Conservation (phyloP, 2,329 filamentous ascomycete species). For the Neonectria faginata region DNA sequence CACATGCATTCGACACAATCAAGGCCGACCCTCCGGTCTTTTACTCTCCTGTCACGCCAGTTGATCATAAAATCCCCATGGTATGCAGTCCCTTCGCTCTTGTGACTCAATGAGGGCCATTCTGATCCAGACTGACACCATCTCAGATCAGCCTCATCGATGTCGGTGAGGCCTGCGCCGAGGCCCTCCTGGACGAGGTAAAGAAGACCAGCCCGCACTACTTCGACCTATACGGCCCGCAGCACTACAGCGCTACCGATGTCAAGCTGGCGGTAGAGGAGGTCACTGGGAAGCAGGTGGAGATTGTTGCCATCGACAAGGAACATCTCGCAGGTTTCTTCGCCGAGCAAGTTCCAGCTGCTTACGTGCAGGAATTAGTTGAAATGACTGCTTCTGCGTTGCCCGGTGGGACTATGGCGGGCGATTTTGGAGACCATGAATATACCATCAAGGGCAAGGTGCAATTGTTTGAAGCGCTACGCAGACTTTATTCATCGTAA, state of each 20-base stretch:
- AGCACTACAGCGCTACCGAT: conserved; percentile 45
- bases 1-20: conserved; percentile 33
- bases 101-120: background rate
- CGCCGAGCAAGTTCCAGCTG: conserved; percentile 36
- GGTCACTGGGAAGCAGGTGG: conserved; percentile 41
- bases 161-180: conserved; percentile 44
- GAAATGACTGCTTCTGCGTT: conserved; percentile 44
- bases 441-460: conserved; percentile 40
- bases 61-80: conserved; percentile 49
- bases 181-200: conserved; percentile 34
- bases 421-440: conserved; percentile 42
- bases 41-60: conserved; percentile 45
- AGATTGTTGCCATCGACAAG: conserved; percentile 39
- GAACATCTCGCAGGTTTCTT: conserved; percentile 44
- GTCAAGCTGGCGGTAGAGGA: conserved; percentile 46
- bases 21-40: conserved; percentile 40
- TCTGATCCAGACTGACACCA: background rate
- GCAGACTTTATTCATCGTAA: conserved; percentile 18
- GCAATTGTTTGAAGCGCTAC: conserved; percentile 44
- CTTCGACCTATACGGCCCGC: conserved; percentile 47
- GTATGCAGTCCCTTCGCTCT: conserved; percentile 32
- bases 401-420: conserved; percentile 42
- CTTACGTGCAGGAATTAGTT: conserved; percentile 43
- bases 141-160: conserved; percentile 48
- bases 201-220: conserved; percentile 27